Evolutionary conservation across 2,329 filamentous ascomycete genomes (phyloP), one percentile per base, ranked within the genome.

Genomic region (Tympanopsis confertula): DNA sequence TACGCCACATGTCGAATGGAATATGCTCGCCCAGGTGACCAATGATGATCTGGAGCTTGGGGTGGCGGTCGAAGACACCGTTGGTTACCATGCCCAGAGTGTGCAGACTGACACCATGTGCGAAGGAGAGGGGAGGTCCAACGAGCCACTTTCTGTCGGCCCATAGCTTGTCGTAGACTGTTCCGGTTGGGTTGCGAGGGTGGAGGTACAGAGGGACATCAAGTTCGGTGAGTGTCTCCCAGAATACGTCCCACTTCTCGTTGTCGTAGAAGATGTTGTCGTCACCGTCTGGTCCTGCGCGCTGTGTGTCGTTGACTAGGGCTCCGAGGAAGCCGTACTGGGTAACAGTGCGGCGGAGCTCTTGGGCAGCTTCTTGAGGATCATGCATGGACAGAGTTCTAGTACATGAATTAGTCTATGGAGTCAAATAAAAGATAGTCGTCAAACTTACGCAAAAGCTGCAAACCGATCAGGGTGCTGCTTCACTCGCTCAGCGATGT

Each of bases 171-270:
- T 78, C 69, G 45, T 70, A 60, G 39, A 75, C 63, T 14, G 60
- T 62, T 5, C 72, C 73, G 0, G 69, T 71, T 2, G 76, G 71
- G 44, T 69, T 67, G 35, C 69, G 61, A 0, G 75, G 77, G 51
- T 82, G 77, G 1, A 82, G 60, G 47, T 81, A 82, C 36, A 82
- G 63, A 0, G 76, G 75, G 0, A 79, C 74, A 40, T 79, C 71
- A 0, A 82, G 66, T 32, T 78, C 69, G 2, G 62, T 63, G 5
- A 68, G 63, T 0, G 66, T 68, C 12, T 61, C 49, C 76, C 76
- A 81, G 62, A 82, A 80, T 17, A 66, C 52, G 44, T 77, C 72
- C 63, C 69, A 82, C 42, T 71, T 65, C 0, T 68, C 62, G 5
- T 65, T 58, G 48, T 82, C 78, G 55, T 80, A 82, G 57, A 79